A percentile compares a stretch with the other conserved stretches of the same genome.
These are phyloP conservation scores for Ambrosia hybrid DNA, from an alignment of 140 eudicot species.

Conservation along the genomic window DNA sequence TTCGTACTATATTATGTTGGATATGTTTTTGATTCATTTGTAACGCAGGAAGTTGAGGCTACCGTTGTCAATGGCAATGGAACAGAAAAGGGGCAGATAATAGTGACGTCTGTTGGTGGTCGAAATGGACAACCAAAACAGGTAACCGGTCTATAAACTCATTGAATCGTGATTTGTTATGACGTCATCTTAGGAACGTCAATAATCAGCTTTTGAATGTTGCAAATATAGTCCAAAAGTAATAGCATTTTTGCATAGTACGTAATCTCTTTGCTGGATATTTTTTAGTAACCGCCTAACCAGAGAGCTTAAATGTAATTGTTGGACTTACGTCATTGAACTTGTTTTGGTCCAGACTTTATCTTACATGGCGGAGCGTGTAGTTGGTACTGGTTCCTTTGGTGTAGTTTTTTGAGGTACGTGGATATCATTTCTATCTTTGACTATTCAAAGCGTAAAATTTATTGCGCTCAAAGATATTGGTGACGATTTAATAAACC, in stretches of 20 bases:
- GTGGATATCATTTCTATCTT: constrained; percentile 3
- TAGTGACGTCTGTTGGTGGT: constrained; percentile 78
- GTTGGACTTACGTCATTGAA: constrained; percentile 2
- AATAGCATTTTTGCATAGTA: no score
- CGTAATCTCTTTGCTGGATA: no score
- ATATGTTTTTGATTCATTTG: constrained; percentile 17
- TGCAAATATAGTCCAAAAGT: no score
- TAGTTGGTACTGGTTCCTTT: constrained; percentile 84
- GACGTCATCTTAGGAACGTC: no score
- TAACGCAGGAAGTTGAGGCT: constrained; percentile 75
- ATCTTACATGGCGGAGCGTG: constrained; percentile 88
- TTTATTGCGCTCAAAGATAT: not conserved
- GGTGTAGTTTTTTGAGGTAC: constrained; percentile 89
- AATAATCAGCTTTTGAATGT: no score
- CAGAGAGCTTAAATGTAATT: no score
- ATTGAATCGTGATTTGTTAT: no score
- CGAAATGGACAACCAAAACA: constrained; percentile 85
- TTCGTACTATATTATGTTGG: not conserved
- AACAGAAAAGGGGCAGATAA: constrained; percentile 90
- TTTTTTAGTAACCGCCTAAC: no score
- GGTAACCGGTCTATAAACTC: constrained; percentile 40
- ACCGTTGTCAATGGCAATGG: constrained; percentile 77
- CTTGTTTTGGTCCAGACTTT: constrained; percentile 47
- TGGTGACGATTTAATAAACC: not conserved
- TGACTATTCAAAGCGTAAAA: constrained; percentile 1